phyloP scores from a whole-genome alignment of 768 basidiomycete species.

The Kockovaella imperatae region DNA sequence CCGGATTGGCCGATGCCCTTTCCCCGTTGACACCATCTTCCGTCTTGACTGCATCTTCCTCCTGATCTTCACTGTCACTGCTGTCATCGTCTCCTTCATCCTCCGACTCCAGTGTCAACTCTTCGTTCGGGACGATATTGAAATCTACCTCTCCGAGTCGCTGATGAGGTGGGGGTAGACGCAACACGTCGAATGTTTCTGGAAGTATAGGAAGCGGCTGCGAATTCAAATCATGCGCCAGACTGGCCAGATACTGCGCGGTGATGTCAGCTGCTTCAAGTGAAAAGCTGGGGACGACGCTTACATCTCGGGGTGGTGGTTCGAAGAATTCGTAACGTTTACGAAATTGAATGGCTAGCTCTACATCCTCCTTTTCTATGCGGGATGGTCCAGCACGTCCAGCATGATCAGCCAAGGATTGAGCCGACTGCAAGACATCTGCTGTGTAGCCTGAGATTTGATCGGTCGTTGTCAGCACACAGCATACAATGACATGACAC shows the following conservation, averaged over 20 bases:
- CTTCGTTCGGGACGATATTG: constrained; percentile 41
- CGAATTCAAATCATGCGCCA: constrained; percentile 47
- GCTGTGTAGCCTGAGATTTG: constrained; percentile 46
- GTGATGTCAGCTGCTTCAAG: neutral
- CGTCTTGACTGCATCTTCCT: constrained; percentile 10
- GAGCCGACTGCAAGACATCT: constrained; percentile 45
- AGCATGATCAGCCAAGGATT: constrained; percentile 47
- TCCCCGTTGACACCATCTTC: constrained; percentile 11
- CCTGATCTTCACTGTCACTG: constrained; percentile 11
- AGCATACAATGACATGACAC: neutral
- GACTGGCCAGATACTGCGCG: constrained; percentile 45
- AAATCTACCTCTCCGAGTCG: constrained; percentile 47
- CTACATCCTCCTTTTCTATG: constrained; percentile 45
- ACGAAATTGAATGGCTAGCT: constrained; percentile 46
- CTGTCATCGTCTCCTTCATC: constrained; percentile 5
- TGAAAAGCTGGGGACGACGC: constrained; percentile 6
- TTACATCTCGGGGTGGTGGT: constrained; percentile 47
- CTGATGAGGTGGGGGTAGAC: constrained; percentile 45
- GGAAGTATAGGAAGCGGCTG: constrained; percentile 46
- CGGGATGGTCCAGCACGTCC: constrained; percentile 22
- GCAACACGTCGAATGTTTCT: constrained; percentile 46
- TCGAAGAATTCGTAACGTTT: constrained; percentile 45
- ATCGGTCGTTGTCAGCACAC: neutral
- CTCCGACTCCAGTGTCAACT: constrained; percentile 7
- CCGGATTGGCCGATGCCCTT: constrained; percentile 2